Conservation (phyloP, 202 grass and related monocot species). For the Panicum virgatum region DNA sequence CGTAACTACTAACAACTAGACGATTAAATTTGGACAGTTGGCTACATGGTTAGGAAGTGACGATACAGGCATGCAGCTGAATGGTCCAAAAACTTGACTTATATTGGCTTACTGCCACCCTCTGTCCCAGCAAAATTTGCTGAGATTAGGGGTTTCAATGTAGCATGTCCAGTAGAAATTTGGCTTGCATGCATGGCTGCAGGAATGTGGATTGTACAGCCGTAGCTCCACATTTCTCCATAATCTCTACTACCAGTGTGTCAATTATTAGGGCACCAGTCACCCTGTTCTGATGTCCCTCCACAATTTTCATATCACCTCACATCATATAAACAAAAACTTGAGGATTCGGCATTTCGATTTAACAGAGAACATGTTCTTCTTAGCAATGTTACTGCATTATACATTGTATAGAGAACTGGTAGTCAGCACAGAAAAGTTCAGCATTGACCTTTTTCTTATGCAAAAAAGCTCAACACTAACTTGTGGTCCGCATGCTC, state of each 20-base stretch:
- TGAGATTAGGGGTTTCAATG: slow-evolving; percentile 23
- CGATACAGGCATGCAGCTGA: background rate
- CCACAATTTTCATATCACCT: background rate
- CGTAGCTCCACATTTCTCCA: background rate
- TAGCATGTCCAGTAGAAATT: slow-evolving; percentile 15
- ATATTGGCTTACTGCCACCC: background rate
- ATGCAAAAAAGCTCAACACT: background rate
- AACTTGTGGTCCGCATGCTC: slow-evolving; percentile 1
- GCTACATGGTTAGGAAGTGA: slow-evolving; percentile 10
- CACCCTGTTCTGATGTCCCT: slow-evolving; percentile 33
- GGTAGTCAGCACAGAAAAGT: background rate
- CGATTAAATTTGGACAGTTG: background rate
- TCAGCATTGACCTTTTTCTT: background rate
- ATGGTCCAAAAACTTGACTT: background rate
- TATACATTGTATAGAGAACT: too few relatives aligned
- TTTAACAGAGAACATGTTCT: background rate
- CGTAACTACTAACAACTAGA: too few relatives aligned
- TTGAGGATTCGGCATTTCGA: background rate
- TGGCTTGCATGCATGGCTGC: background rate
- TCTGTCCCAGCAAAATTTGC: slow-evolving; percentile 18
- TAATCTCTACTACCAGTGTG: background rate
- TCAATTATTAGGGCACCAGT: slow-evolving; percentile 29
- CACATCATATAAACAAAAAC: background rate
- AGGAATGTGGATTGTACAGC: background rate
- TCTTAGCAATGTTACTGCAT: background rate